Percentiles rank a stretch among this genome's conserved stretches.
phyloP scores from a whole-genome alignment of 768 basidiomycete genomes.

The Mycena leptocephala region DNA sequence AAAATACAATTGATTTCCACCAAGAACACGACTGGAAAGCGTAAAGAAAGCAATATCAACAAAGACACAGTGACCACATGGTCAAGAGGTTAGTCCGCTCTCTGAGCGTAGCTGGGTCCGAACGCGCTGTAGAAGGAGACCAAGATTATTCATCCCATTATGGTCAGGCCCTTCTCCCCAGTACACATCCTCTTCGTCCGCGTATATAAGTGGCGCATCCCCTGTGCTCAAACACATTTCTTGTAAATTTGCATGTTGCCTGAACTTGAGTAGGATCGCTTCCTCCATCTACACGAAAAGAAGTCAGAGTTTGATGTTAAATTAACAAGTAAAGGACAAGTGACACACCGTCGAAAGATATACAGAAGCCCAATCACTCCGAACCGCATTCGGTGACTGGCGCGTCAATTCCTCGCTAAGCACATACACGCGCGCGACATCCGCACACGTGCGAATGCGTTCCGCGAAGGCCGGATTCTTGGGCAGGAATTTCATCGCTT shows the following conservation, averaged over 20 bases:
- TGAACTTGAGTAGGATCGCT: constrained; percentile 78
- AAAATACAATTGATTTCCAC: too few species aligned
- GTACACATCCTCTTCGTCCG: constrained; percentile 69
- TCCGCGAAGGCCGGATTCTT: constrained; percentile 71
- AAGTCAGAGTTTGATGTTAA: not conserved
- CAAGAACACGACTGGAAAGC: too few species aligned
- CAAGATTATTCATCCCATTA: constrained; percentile 50
- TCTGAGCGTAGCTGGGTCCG: too few species aligned
- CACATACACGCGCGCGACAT: constrained; percentile 56
- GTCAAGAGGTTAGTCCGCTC: too few species aligned
- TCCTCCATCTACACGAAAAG: constrained; percentile 71
- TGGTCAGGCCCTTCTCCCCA: constrained; percentile 74
- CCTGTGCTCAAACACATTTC: constrained; percentile 69
- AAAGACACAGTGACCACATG: too few species aligned
- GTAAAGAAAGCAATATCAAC: too few species aligned
- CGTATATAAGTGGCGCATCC: constrained; percentile 65
- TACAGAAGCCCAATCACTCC: constrained; percentile 71
- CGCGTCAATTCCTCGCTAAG: constrained; percentile 41
- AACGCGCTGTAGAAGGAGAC: constrained; percentile 8
- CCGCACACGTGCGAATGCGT: constrained; percentile 59
- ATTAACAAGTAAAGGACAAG: not conserved
- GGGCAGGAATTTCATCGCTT: constrained; percentile 79
- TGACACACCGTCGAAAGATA: constrained; percentile 66
- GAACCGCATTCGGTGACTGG: constrained; percentile 50
- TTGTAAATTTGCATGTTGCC: constrained; percentile 76